These are phyloP conservation scores for Acanthamoeba lenticulata DNA, from an alignment of 208 protist species.

Conservation along the genomic window DNA sequence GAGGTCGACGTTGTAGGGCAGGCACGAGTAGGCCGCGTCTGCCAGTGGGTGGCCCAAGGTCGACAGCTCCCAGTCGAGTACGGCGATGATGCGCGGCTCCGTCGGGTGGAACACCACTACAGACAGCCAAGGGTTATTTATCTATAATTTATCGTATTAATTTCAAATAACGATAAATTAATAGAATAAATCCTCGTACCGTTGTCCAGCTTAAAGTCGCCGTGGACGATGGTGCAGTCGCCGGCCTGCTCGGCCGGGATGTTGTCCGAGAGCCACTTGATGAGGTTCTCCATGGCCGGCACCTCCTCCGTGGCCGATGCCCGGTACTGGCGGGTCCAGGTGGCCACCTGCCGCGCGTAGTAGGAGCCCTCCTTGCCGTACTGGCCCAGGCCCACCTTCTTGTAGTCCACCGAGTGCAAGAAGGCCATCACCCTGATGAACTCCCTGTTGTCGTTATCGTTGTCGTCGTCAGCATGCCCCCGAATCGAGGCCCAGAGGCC, in stretches of 20 bases:
- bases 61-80: slow-evolving; percentile 91
- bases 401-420: slow-evolving; percentile 75
- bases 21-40: slow-evolving; percentile 85
- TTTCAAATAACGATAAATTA: background rate
- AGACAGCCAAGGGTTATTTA: slow-evolving; percentile 81
- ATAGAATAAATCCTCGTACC: background rate
- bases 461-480: too few relatives aligned
- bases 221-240: slow-evolving; percentile 76
- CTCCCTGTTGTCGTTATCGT: too few relatives aligned
- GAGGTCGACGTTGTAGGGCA: slow-evolving; percentile 54
- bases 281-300: slow-evolving; percentile 74
- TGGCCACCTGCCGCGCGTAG: slow-evolving; percentile 58
- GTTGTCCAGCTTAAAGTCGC: slow-evolving; percentile 86
- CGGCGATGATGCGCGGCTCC: slow-evolving; percentile 82
- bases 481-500: too few relatives aligned
- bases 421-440: slow-evolving; percentile 37
- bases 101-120: slow-evolving; percentile 88
- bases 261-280: slow-evolving; percentile 79
- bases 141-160: slow-evolving; percentile 67
- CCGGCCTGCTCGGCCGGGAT: slow-evolving; percentile 64
- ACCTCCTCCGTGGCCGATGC: slow-evolving; percentile 71
- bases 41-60: slow-evolving; percentile 86
- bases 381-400: slow-evolving; percentile 68
- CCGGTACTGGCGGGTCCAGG: slow-evolving; percentile 79
- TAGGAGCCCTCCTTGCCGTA: slow-evolving; percentile 68